These are phyloP conservation scores for Zelonia costaricensis DNA, from an alignment of 208 protist species.

Conservation along the genomic window DNA sequence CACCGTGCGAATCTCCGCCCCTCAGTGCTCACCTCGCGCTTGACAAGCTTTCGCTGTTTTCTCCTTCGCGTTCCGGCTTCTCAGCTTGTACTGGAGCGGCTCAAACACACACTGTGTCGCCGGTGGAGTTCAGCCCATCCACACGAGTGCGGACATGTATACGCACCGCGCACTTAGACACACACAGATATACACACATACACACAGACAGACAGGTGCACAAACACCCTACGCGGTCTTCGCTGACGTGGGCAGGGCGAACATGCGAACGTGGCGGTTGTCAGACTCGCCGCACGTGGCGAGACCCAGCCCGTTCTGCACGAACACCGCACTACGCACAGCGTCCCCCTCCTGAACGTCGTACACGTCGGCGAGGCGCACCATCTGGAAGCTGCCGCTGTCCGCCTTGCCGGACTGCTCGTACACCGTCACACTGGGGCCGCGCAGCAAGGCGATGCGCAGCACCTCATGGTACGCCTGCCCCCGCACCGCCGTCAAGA, in stretches of 20 bases:
- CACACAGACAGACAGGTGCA: not conserved
- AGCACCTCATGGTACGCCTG: slow-evolving; percentile 69
- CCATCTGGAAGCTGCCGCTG: slow-evolving; percentile 37
- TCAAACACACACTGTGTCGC: too few relatives aligned
- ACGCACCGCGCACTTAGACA: not conserved
- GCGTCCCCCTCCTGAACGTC: slow-evolving; percentile 53
- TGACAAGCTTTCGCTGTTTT: too few relatives aligned
- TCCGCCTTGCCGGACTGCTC: slow-evolving; percentile 39
- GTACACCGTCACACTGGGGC: slow-evolving; percentile 50
- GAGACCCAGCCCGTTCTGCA: slow-evolving; percentile 55
- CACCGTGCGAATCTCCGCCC: too few relatives aligned
- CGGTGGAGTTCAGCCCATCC: not conserved
- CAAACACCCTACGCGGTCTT: slow-evolving; percentile 7
- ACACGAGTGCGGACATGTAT: not conserved
- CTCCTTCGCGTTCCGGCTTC: too few relatives aligned
- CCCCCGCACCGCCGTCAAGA: slow-evolving; percentile 54
- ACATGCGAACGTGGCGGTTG: slow-evolving; percentile 59
- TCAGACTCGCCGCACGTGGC: slow-evolving; percentile 67
- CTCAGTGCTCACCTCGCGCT: too few relatives aligned
- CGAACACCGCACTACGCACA: slow-evolving; percentile 48
- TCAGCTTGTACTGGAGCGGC: too few relatives aligned
- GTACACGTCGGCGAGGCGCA: slow-evolving; percentile 42
- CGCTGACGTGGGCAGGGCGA: slow-evolving; percentile 26
- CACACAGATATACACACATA: not conserved
- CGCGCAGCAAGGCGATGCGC: slow-evolving; percentile 44